Base-by-base conservation (phyloP, 2,329 filamentous ascomycete genomes). In the Aspergillus sp. region DNA sequence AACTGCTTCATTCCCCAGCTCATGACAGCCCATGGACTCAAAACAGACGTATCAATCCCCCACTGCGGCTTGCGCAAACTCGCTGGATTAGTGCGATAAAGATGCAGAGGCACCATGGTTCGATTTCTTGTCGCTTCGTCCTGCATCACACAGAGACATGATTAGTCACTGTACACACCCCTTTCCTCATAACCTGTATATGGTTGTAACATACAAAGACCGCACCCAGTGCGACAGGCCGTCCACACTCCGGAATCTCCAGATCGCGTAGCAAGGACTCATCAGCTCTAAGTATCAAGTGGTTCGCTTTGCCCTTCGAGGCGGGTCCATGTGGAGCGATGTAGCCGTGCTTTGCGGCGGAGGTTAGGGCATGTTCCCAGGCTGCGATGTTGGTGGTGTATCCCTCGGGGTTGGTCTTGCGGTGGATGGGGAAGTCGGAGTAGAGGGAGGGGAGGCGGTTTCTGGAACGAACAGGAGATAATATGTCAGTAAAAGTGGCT, bases 361-460 rank as follows among this genome's bases (percentile, higher is more conserved):
- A 81, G n/a, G 86, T 83, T 45, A 97, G 82, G 2, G 88, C 92
- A 41, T 85, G 84, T 60, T 89, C 87, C 92, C 92, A 97, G 55
- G 91, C 91, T 6, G 84, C 79, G 45, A 91, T 81, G 74, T 97
- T 97, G 47, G 92, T 91, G 19, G 82, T 79, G 79, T 92, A 97
- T 69, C 91, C 92, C 74, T 96, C 91, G 1, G 92, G 91, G 72
- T 97, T 96, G 21, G 90, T 86, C 41, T 84, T 86, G 69, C 84
- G 84, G 67, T 94, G 91, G 5, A 86, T 78, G 39, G 87, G 82
- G 72, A 97, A 96, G 74, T 97, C 92, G 51, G 92, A 93, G 79
- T 96, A 97, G 49, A 97, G 87, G 5, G 92, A 93, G 12, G 91
- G 88, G 12, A 97, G 83, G 53, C 92, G 90, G 64, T 88, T 85